Base-by-base conservation (phyloP, 2,329 filamentous ascomycete species). In the Penicillium sp. region DNA sequence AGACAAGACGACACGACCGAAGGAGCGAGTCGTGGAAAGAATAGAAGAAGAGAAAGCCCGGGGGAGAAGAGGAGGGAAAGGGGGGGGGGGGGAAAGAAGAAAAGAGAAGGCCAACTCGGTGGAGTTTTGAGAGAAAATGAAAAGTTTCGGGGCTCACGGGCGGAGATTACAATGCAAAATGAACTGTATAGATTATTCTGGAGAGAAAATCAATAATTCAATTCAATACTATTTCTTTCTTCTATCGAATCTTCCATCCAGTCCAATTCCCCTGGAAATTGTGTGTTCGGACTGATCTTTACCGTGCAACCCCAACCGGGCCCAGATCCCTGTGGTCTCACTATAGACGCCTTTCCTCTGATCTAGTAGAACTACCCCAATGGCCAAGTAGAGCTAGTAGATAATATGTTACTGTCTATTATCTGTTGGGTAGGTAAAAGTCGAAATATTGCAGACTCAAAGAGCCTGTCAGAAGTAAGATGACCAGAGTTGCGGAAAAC, bases 1-100 rank as follows among this genome's bases (percentile, higher is more conserved):
- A 64, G 63, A 68, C 63, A 62, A 48, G 61, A 62, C 54, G 50
- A 61, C 64, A 70, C 65, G 63, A 66, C 63, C 53, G 36, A 55
- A 56, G 58, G 56, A 56, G 56, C 54, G 64, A 61, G 65, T 62
- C 49, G 64, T 63, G 66, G 62, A 62, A 64, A 65, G 61, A 68
- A 44, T 50, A 67, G 61, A 65, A 65, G 61, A 60, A 58, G 61
- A 63, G 58, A 53, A 57, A 57, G 47, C 57, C 56, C 53, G 43
- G 54, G 53, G 57, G 47, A 48, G 47, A 35, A 51, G 47, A 56
- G 51, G 56, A 54, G 46, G 56, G 43, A 50, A 54, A 51, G 54
- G 54, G 56, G 57, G 57, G 60, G 55, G 57, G 56, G 59, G 53
- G 51, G 40, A 42, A 51, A 52, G 46, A 53, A 53, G 58, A 60